Percentiles rank a stretch among this genome's conserved stretches.
phyloP scores from a whole-genome alignment of 2,329 filamentous ascomycete genomes.

The Monosporascus cannonballus region DNA sequence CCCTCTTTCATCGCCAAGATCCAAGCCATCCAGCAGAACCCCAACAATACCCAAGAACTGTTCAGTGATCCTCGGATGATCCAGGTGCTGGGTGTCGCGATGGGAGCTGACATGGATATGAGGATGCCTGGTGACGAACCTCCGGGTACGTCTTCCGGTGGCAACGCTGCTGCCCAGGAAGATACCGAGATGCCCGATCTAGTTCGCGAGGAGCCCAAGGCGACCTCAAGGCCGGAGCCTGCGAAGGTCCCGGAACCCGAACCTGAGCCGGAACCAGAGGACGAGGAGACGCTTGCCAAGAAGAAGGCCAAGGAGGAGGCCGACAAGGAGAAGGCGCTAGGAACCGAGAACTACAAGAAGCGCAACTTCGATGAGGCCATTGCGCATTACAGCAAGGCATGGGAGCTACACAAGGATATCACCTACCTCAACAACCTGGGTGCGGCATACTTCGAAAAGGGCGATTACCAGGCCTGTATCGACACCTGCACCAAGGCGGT shows the following conservation, averaged over 20 bases:
- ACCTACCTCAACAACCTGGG: slow-evolving; percentile 96
- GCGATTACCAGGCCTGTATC: slow-evolving; percentile 82
- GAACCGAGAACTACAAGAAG: slow-evolving; percentile 98
- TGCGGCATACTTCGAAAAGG: slow-evolving; percentile 93
- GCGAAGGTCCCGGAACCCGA: slow-evolving; percentile 42
- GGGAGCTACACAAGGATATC: slow-evolving; percentile 93
- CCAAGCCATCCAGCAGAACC: slow-evolving; percentile 74
- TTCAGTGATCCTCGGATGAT: slow-evolving; percentile 90
- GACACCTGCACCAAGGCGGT: slow-evolving; percentile 83
- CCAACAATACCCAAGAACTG: slow-evolving; percentile 68
- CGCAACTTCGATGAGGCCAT: slow-evolving; percentile 93
- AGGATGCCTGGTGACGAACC: slow-evolving; percentile 29
- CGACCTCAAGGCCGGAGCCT: slow-evolving; percentile 51
- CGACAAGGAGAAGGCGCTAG: slow-evolving; percentile 89
- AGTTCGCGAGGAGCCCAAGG: slow-evolving; percentile 30
- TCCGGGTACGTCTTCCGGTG: slow-evolving; percentile 20
- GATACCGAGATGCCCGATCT: slow-evolving; percentile 76
- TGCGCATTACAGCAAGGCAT: slow-evolving; percentile 88
- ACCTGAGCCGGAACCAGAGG: slow-evolving; percentile 61
- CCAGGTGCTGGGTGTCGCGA: slow-evolving; percentile 85
- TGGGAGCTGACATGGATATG: slow-evolving; percentile 89
- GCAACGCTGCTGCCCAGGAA: slow-evolving; percentile 50
- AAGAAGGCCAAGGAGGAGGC: slow-evolving; percentile 88
- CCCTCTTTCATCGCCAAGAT: slow-evolving; percentile 86
- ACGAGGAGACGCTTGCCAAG: slow-evolving; percentile 78